Evolutionary conservation across 2,329 filamentous ascomycete genomes (phyloP).

Genomic region (Chrysosporium keratinophilum): DNA sequence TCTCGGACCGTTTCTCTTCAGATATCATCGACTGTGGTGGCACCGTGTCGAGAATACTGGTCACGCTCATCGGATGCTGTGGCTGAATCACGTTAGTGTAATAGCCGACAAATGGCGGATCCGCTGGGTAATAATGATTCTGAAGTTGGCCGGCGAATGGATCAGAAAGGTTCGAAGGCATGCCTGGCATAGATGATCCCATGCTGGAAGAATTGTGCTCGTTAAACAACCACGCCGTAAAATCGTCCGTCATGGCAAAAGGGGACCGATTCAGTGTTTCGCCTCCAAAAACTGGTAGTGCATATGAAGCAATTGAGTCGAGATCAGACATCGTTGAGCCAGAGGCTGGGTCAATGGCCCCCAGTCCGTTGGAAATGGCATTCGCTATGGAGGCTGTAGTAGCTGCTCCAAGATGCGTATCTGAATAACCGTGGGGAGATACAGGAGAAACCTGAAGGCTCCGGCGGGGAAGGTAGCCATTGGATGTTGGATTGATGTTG

Average conservation of each 20-base stretch:
- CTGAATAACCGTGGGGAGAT: slow-evolving; percentile 9
- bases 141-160: slow-evolving; percentile 35
- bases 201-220: slow-evolving; percentile 48
- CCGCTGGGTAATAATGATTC: slow-evolving; percentile 42
- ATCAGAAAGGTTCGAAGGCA: slow-evolving; percentile 34
- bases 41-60: slow-evolving; percentile 69
- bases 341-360: slow-evolving; percentile 20
- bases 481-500: slow-evolving; percentile 10
- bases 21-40: slow-evolving; percentile 71
- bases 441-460: not conserved
- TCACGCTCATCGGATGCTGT: slow-evolving; percentile 82
- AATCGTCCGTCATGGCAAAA: slow-evolving; percentile 78
- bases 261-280: slow-evolving; percentile 79
- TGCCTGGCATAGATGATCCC: slow-evolving; percentile 37
- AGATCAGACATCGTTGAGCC: slow-evolving; percentile 24
- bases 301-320: slow-evolving; percentile 31
- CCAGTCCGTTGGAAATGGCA: slow-evolving; percentile 23
- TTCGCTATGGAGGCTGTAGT: slow-evolving; percentile 22
- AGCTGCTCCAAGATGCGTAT: slow-evolving; percentile 12
- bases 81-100: slow-evolving; percentile 41
- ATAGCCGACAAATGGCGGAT: slow-evolving; percentile 40
- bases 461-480: slow-evolving; percentile 12
- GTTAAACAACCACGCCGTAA: slow-evolving; percentile 75
- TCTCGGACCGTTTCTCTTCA: slow-evolving; percentile 72
- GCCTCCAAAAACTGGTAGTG: slow-evolving; percentile 77